Percentiles rank a stretch among this genome's conserved stretches.
These are phyloP conservation scores for Rhodotorula babjevae DNA, from an alignment of 768 basidiomycete species.

Conservation along the genomic window DNA sequence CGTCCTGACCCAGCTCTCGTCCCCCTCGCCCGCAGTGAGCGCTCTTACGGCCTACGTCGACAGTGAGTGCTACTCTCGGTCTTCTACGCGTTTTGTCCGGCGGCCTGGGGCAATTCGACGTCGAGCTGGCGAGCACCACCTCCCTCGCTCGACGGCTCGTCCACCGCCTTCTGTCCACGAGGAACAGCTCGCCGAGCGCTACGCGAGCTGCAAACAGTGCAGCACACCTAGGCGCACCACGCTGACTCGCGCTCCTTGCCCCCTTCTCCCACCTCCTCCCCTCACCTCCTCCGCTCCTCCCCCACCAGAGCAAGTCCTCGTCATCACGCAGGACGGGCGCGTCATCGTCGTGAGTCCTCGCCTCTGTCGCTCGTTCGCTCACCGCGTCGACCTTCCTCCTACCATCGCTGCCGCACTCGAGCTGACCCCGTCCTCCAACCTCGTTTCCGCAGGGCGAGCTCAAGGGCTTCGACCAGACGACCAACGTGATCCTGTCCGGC, in stretches of 20 bases:
- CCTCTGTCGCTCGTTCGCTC: not conserved
- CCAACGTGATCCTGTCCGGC: slow-evolving; percentile 90
- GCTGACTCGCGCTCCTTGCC: too few relatives aligned
- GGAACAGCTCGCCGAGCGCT: too few relatives aligned
- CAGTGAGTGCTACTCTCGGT: slow-evolving; percentile 53
- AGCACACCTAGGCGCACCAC: too few relatives aligned
- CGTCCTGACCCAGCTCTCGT: not conserved
- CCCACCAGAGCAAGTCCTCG: slow-evolving; percentile 73
- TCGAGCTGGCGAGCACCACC: too few relatives aligned
- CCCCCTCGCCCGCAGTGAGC: slow-evolving; percentile 56
- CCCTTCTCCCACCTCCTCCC: not conserved
- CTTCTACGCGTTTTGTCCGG: too few relatives aligned
- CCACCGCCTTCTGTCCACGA: too few relatives aligned
- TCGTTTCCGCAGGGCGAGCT: slow-evolving; percentile 64
- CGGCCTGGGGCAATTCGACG: too few relatives aligned
- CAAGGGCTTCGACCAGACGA: slow-evolving; percentile 89
- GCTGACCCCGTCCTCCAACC: too few relatives aligned
- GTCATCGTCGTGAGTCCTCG: slow-evolving; percentile 71
- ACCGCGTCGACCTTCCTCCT: too few relatives aligned
- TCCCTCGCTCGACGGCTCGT: too few relatives aligned
- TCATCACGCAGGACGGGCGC: slow-evolving; percentile 93
- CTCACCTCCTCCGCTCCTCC: not conserved
- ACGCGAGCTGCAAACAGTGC: too few relatives aligned
- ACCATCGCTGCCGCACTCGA: not conserved
- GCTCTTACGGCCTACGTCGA: slow-evolving; percentile 89